phyloP scores from a whole-genome alignment of 1,284 basidiomycete genomes.

The Trametes hirsuta region DNA sequence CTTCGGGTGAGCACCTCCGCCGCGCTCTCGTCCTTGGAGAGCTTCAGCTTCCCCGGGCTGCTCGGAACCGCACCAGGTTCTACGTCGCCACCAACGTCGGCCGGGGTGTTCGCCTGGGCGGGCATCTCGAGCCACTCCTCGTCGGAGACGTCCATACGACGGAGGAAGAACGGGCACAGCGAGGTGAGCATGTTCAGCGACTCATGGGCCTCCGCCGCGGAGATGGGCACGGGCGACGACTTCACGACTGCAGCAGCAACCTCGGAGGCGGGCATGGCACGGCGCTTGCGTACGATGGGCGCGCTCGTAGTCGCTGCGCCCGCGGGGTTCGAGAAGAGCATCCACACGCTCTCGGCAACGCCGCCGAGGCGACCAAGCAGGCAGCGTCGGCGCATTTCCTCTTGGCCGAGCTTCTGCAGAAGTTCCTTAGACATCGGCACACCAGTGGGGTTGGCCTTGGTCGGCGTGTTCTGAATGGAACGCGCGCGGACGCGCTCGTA shows the following conservation, averaged over 20 bases:
- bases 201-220: slow-evolving; percentile 72
- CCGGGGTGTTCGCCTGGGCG: slow-evolving; percentile 32
- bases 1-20: slow-evolving; percentile 65
- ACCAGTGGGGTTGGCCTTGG: slow-evolving; percentile 50
- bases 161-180: slow-evolving; percentile 80
- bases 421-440: slow-evolving; percentile 63
- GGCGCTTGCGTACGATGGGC: slow-evolving; percentile 64
- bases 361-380: slow-evolving; percentile 74
- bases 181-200: slow-evolving; percentile 65
- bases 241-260: slow-evolving; percentile 70
- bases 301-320: slow-evolving; percentile 48
- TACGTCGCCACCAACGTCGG: slow-evolving; percentile 3
- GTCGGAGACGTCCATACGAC: slow-evolving; percentile 59
- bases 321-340: slow-evolving; percentile 72
- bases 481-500: slow-evolving; percentile 78
- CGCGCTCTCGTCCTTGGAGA: slow-evolving; percentile 51
- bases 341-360: slow-evolving; percentile 86
- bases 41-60: slow-evolving; percentile 39
- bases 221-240: slow-evolving; percentile 78
- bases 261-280: slow-evolving; percentile 64
- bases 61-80: slow-evolving; percentile 27
- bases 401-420: slow-evolving; percentile 70
- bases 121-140: slow-evolving; percentile 86
- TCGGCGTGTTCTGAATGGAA: slow-evolving; percentile 67
- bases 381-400: slow-evolving; percentile 73